A percentile compares a stretch with the other conserved stretches of the same genome.
phyloP scores from a whole-genome alignment of 2,329 filamentous ascomycete genomes.

The Fusarium chlamydosporum region DNA sequence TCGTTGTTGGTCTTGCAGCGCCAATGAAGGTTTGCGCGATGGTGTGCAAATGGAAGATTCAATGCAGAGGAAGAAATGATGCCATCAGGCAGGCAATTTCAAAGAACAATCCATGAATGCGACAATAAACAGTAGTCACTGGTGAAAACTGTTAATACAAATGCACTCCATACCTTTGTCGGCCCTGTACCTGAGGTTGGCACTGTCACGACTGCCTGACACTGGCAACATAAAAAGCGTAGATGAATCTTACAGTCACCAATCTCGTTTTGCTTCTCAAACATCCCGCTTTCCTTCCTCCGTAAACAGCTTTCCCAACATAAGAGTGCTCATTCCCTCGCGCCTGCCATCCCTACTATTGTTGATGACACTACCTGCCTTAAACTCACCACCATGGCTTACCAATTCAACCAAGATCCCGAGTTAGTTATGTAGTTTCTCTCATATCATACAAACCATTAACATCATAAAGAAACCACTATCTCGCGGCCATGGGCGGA shows the following conservation, averaged over 20 bases:
- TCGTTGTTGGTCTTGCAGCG: not conserved
- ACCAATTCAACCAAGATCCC: not conserved
- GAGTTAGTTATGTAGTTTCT: not conserved
- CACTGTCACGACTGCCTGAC: conserved; percentile 3
- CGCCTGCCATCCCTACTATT: not conserved
- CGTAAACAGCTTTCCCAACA: not conserved
- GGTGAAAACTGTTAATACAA: not conserved
- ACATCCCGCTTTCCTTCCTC: too few species aligned
- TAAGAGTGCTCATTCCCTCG: not conserved
- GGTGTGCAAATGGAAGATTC: not conserved
- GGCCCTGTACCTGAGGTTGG: not conserved
- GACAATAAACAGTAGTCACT: not conserved
- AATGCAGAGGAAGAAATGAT: not conserved
- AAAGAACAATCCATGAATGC: not conserved
- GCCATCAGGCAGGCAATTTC: not conserved
- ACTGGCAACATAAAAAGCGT: not conserved
- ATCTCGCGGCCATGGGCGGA: not conserved
- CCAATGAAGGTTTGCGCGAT: not conserved
- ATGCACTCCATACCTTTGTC: not conserved
- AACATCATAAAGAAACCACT: not conserved
- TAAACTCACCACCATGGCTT: not conserved
- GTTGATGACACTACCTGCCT: not conserved
- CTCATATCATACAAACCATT: not conserved
- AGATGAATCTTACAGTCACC: too few species aligned
- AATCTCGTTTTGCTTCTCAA: too few species aligned